A percentile compares a stretch with the other conserved stretches of the same genome.
phyloP scores from a whole-genome alignment of 139 green algal species.

The Helicosporidium sp. region DNA sequence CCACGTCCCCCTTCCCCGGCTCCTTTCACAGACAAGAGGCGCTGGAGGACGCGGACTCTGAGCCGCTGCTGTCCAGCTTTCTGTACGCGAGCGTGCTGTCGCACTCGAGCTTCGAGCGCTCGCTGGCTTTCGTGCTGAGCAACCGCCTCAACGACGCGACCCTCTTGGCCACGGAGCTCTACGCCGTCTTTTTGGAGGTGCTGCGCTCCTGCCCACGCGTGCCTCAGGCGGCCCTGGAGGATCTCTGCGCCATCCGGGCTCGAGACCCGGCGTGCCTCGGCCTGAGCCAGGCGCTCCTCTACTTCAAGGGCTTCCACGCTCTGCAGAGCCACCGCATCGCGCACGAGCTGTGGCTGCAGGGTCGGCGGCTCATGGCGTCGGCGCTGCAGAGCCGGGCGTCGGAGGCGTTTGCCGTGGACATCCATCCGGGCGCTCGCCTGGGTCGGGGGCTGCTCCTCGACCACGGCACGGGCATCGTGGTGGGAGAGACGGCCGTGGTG shows the following conservation, averaged over 20 bases:
- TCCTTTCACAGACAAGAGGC: slow-evolving; percentile 17
- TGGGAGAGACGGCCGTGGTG: slow-evolving; percentile 84
- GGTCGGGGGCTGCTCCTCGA: slow-evolving; percentile 85
- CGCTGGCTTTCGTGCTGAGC: slow-evolving; percentile 37
- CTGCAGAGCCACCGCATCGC: slow-evolving; percentile 80
- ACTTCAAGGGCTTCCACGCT: slow-evolving; percentile 91
- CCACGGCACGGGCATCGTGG: slow-evolving; percentile 65
- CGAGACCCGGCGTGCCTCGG: slow-evolving; percentile 46
- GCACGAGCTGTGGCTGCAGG: slow-evolving; percentile 62
- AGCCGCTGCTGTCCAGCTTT: slow-evolving; percentile 41
- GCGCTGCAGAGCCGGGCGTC: slow-evolving; percentile 48
- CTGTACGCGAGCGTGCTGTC: slow-evolving; percentile 37
- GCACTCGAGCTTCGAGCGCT: slow-evolving; percentile 31
- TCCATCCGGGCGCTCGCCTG: slow-evolving; percentile 84
- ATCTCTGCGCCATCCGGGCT: slow-evolving; percentile 26
- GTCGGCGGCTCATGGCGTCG: slow-evolving; percentile 57
- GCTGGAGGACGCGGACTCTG: slow-evolving; percentile 17
- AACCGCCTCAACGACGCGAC: slow-evolving; percentile 35
- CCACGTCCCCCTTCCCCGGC: too few relatives aligned
- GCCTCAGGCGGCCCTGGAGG: slow-evolving; percentile 17
- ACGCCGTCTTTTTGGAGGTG: slow-evolving; percentile 20
- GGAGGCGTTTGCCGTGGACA: slow-evolving; percentile 80
- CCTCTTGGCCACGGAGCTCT: slow-evolving; percentile 34
- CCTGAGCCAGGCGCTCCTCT: slow-evolving; percentile 55
- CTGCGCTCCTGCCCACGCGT: slow-evolving; percentile 8